Conservation (phyloP, 2,329 filamentous ascomycete genomes). For the Penicillium sp. region DNA sequence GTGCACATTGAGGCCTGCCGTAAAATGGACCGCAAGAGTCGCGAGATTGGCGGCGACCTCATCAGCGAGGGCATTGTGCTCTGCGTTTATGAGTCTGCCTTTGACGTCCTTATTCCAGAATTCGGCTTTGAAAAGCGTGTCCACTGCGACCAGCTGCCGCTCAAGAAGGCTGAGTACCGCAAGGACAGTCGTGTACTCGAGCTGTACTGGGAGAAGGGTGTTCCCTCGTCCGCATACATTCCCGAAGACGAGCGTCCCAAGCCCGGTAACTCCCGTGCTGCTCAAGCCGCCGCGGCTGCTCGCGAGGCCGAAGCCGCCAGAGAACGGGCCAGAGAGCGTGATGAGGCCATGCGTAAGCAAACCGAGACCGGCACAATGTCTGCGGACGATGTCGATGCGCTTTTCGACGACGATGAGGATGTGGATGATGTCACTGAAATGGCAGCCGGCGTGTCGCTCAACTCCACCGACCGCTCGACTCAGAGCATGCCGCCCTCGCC, state of each 20-base stretch:
- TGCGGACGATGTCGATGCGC: constrained; percentile 86
- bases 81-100: constrained; percentile 97
- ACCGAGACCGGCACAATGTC: constrained; percentile 94
- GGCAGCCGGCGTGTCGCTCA: constrained; percentile 85
- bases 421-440: constrained; percentile 85
- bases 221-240: constrained; percentile 91
- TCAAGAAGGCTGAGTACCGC: constrained; percentile 98
- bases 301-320: constrained; percentile 80
- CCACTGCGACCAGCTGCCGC: constrained; percentile 93
- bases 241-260: constrained; percentile 96
- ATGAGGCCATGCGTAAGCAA: constrained; percentile 87
- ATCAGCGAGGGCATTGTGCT: constrained; percentile 95
- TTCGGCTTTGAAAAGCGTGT: constrained; percentile 99
- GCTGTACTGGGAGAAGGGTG: constrained; percentile 99
- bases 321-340: constrained; percentile 76
- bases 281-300: constrained; percentile 71
- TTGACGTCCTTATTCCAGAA: constrained; percentile 95
- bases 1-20: constrained; percentile 98
- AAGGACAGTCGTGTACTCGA: constrained; percentile 94
- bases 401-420: constrained; percentile 91
- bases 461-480: constrained; percentile 72
- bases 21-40: constrained; percentile 86
- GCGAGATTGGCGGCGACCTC: constrained; percentile 83
- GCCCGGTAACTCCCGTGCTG: constrained; percentile 70
- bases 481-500: constrained; percentile 95